Base-by-base conservation (phyloP, 371 early-diverging fungal genomes). In the Mucor sp. region DNA sequence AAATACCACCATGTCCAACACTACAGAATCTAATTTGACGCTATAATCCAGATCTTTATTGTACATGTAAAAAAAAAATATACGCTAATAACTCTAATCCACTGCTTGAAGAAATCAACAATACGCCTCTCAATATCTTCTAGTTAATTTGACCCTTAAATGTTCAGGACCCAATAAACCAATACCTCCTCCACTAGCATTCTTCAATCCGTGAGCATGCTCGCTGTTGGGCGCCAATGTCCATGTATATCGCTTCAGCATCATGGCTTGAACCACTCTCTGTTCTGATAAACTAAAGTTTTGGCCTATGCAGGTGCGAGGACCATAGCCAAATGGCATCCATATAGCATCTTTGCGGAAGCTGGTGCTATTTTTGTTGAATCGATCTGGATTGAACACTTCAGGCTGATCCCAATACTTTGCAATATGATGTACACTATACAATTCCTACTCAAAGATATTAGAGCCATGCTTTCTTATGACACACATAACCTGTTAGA, bases 211-310 rank as follows among this genome's bases (percentile, higher is more conserved):
- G 41, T 67, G 21, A 4, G 32, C 19, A 67, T 77, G 74, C 21
- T 70, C 68, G 33, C 70, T 74, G n/a, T 71, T 44, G 17, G 72
- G 64, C 2, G 59, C 66, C 3, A 77, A 69, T 53, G 68, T 70
- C 69, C 69, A 68, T 17, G 70, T 69, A 43, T 68, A 65, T 71
- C 56, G 47, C 23, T 64, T 71, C 39, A 69, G 43, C 17, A 87
- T 60, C 77, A 84, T 76, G 6, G 76, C 71, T 19, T 80, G 63
- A 8, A 82, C 30, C 4, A 87, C 69, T 17, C 80, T 74, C 66
- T 84, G 85, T 57, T 83, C 83, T 19, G 78, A 65, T 37, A 87
- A 44, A 4, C 83, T 78, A 56, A 79, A 79, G 32, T 79, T 79
- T 65, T 76, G 81, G 50, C 82, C 80, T 33, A 82, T 62, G 27